Conservation (phyloP, 2,329 filamentous ascomycete genomes). For the Chaetomium strumarium region DNA sequence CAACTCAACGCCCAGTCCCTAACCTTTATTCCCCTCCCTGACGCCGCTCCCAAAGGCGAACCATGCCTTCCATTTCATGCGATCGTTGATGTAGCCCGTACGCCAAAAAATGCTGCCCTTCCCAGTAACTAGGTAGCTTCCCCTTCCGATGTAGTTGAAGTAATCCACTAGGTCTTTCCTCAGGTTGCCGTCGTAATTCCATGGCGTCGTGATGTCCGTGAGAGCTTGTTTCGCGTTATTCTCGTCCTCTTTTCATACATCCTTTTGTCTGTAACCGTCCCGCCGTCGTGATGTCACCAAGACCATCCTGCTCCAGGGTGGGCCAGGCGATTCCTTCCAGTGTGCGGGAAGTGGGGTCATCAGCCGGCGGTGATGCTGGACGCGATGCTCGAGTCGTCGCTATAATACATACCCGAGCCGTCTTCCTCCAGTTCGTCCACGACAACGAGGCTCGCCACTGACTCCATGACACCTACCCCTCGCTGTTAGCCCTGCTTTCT, state of each 20-base stretch:
- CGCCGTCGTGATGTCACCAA: constrained; percentile 39
- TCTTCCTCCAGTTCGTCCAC: constrained; percentile 56
- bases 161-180: neutral
- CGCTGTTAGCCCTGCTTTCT: constrained; percentile 16
- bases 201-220: neutral
- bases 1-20: neutral
- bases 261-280: constrained; percentile 24
- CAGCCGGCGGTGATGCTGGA: constrained; percentile 28
- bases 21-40: neutral
- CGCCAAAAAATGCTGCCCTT: neutral
- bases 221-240: no score
- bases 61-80: neutral
- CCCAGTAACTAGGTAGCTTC: neutral
- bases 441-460: constrained; percentile 49
- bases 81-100: neutral
- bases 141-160: neutral
- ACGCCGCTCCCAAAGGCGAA: neutral
- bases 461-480: constrained; percentile 36
- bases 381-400: constrained; percentile 34
- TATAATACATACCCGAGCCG: constrained; percentile 49
- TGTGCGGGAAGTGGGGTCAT: constrained; percentile 37
- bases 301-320: constrained; percentile 52
- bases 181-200: neutral
- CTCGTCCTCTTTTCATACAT: neutral
- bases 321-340: constrained; percentile 48